These are phyloP conservation scores for Daldinia vernicosa DNA, from an alignment of 495 filamentous ascomycete genomes.

Conservation along the genomic window DNA sequence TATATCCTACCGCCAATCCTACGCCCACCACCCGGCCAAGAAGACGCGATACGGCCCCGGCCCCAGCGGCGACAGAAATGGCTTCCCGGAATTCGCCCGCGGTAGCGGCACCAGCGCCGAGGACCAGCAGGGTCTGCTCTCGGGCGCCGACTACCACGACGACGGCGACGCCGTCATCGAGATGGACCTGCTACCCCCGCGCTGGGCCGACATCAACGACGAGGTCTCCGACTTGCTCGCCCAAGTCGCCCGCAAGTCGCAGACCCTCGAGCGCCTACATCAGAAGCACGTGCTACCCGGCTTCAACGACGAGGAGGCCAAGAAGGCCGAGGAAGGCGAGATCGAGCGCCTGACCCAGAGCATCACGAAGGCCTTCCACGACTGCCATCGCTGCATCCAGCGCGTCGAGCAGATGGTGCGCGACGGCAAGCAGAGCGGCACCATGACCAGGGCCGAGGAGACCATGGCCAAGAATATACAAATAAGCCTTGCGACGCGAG, in stretches of 20 bases:
- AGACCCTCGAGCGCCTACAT: conserved; percentile 87
- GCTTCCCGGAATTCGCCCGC: conserved; percentile 68
- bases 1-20: conserved; percentile 98
- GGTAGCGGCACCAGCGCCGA: conserved; percentile 56
- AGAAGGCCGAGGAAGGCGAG: conserved; percentile 80
- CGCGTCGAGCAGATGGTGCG: conserved; percentile 84
- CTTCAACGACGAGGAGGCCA: conserved; percentile 92
- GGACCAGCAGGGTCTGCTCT: conserved; percentile 89
- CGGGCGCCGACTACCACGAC: conserved; percentile 82
- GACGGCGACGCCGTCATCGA: conserved; percentile 94
- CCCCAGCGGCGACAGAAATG: conserved; percentile 63
- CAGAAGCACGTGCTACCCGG: conserved; percentile 97
- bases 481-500: conserved; percentile 83
- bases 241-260: conserved; percentile 81
- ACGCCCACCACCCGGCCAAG: conserved; percentile 91
- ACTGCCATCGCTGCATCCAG: conserved; percentile 87
- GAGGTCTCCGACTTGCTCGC: conserved; percentile 87
- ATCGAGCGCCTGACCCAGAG: conserved; percentile 91
- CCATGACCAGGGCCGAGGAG: conserved; percentile 82
- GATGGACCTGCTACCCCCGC: conserved; percentile 95
- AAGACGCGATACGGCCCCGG: conserved; percentile 74
- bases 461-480: conserved; percentile 97
- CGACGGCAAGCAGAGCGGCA: conserved; percentile 72
- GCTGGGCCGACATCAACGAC: conserved; percentile 95
- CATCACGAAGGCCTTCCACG: conserved; percentile 87